phyloP scores from a whole-genome alignment of 176 grass and related monocot genomes.

The Cocos nucifera region DNA sequence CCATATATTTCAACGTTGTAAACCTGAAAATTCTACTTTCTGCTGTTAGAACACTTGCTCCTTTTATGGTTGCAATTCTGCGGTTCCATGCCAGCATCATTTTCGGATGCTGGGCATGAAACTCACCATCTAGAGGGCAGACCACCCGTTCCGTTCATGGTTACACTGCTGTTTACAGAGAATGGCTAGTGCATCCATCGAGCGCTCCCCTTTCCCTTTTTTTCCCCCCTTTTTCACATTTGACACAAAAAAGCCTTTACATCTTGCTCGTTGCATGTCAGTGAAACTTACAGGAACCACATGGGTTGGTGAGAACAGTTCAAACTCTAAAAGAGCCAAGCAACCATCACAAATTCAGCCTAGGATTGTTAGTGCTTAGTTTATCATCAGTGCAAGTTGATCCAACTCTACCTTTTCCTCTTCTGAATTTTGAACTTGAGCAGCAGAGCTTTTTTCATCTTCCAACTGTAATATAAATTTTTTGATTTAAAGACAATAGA shows the following conservation, averaged over 20 bases:
- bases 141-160: too few species aligned
- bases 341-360: not conserved
- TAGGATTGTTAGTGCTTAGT: not conserved
- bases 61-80: too few species aligned
- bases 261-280: not conserved
- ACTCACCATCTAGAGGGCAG: too few species aligned
- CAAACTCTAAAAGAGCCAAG: not conserved
- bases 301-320: too few species aligned
- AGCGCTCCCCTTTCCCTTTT: not conserved
- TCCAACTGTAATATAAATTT: not conserved
- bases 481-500: too few species aligned
- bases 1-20: too few species aligned
- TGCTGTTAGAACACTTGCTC: too few species aligned
- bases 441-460: not conserved
- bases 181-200: not conserved
- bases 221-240: too few species aligned
- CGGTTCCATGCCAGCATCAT: too few species aligned
- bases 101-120: too few species aligned
- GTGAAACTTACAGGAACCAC: too few species aligned
- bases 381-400: not conserved
- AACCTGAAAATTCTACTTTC: too few species aligned
- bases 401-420: not conserved
- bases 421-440: not conserved
- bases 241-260: not conserved
- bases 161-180: not conserved